Percentiles rank a stretch among this genome's conserved stretches.
These are phyloP conservation scores for Blastobotrys apis DNA, from an alignment of 1,139 yeast species.

Conservation along the genomic window DNA sequence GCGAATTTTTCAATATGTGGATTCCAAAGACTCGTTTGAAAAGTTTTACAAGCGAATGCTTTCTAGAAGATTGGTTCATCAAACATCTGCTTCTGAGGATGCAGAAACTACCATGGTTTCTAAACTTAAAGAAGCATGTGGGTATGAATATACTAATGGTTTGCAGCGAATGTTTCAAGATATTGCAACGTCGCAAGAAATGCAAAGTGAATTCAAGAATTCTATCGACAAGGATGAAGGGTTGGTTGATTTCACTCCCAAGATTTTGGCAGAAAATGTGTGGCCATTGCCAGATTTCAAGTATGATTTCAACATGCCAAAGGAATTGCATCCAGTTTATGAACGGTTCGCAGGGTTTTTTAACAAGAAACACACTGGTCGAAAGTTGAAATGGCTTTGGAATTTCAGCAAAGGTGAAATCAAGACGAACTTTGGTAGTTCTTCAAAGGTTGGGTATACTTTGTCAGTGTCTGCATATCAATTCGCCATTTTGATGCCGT, in stretches of 20 bases:
- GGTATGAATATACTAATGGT: conserved; percentile 87
- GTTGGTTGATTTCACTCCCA: conserved; percentile 55
- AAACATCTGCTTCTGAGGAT: conserved; percentile 75
- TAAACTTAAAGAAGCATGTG: conserved; percentile 83
- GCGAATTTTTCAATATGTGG: conserved; percentile 81
- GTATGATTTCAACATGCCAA: conserved; percentile 52
- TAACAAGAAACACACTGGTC: conserved; percentile 72
- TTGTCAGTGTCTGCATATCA: conserved; percentile 84
- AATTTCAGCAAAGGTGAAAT: conserved; percentile 90
- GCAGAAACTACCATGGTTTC: conserved; percentile 86
- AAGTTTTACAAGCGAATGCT: conserved; percentile 84
- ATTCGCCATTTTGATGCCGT: conserved; percentile 78
- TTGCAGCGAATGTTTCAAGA: conserved; percentile 97
- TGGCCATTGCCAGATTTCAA: conserved; percentile 72
- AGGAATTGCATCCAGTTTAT: conserved; percentile 59
- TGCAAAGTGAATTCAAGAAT: conserved; percentile 59
- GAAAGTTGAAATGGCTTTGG: conserved; percentile 95
- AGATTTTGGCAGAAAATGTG: conserved; percentile 79
- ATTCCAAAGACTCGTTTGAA: conserved; percentile 94
- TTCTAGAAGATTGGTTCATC: conserved; percentile 83
- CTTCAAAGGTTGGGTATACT: conserved; percentile 67
- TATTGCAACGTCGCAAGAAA: conserved; percentile 78
- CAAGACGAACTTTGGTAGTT: conserved; percentile 80
- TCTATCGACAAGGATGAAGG: conserved; percentile 47
- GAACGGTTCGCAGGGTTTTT: conserved; percentile 67